phyloP scores from a whole-genome alignment of 2,329 filamentous ascomycete genomes.

The Claviceps maximensis region DNA sequence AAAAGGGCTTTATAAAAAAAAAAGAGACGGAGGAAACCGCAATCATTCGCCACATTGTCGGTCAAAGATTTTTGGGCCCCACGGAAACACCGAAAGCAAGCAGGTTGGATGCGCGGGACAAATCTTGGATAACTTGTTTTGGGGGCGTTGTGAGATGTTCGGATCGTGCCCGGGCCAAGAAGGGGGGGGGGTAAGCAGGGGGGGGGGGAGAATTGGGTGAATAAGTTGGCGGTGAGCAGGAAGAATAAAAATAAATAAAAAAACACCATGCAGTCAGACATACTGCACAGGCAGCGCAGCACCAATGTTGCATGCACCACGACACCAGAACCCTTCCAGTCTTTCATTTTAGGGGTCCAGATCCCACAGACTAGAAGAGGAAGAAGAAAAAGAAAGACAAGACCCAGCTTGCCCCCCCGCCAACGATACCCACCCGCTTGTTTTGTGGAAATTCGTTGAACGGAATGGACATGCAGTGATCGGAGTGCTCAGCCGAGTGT shows the following conservation, averaged over 20 bases:
- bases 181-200: too few species aligned
- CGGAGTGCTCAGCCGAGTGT: too few species aligned
- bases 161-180: background rate
- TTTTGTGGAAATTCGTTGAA: background rate
- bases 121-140: background rate
- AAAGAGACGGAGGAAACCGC: background rate
- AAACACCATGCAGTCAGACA: background rate
- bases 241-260: background rate
- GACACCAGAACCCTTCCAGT: too few species aligned
- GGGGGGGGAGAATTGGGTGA: background rate
- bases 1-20: background rate
- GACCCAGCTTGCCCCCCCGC: background rate
- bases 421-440: background rate
- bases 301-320: too few species aligned
- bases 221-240: background rate
- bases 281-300: background rate
- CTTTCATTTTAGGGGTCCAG: constrained; percentile 1
- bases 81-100: background rate
- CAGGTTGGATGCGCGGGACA: background rate
- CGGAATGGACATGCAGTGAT: background rate
- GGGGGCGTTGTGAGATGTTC: background rate
- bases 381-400: background rate
- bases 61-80: background rate
- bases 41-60: background rate
- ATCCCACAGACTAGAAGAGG: background rate